These are phyloP conservation scores for Phalaenopsis aphrodite DNA, from an alignment of 106 monocot species.

Conservation along the genomic window DNA sequence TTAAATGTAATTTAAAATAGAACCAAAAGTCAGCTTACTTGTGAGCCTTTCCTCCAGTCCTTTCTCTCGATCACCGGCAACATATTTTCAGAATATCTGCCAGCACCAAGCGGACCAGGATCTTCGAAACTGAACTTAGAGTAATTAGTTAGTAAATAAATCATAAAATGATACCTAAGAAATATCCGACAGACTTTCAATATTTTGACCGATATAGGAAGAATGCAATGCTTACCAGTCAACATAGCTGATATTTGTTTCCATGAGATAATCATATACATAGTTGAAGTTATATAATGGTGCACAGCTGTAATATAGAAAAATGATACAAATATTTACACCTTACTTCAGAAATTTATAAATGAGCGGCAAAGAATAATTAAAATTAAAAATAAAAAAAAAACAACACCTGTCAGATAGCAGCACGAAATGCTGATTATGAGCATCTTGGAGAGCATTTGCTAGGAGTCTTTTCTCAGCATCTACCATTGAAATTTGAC, in stretches of 20 bases:
- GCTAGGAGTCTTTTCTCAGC: constrained; percentile 72
- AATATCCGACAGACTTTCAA: background rate
- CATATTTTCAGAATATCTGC: constrained; percentile 82
- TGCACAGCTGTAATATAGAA: constrained; percentile 49
- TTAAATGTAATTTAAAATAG: background rate
- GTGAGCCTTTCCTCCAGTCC: constrained; percentile 87
- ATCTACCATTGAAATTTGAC: constrained; percentile 76
- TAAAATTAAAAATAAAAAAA: background rate
- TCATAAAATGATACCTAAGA: background rate
- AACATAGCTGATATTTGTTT: constrained; percentile 66
- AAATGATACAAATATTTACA: constrained; percentile 2
- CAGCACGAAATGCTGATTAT: constrained; percentile 78
- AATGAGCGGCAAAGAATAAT: background rate
- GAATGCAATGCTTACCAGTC: constrained; percentile 44
- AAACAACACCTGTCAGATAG: constrained; percentile 58
- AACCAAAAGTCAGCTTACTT: constrained; percentile 28
- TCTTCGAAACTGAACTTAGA: constrained; percentile 55
- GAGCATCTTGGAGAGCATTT: constrained; percentile 60
- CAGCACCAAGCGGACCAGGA: constrained; percentile 83
- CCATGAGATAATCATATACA: constrained; percentile 63
- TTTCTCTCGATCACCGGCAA: constrained; percentile 76
- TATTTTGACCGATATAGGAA: background rate
- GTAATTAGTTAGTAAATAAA: background rate
- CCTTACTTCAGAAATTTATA: background rate
- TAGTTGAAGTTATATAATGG: constrained; percentile 66